Percentiles rank a stretch among this genome's conserved stretches.
Evolutionary conservation across 495 filamentous ascomycete genomes (phyloP).

Genomic region (Neurospora sp.): DNA sequence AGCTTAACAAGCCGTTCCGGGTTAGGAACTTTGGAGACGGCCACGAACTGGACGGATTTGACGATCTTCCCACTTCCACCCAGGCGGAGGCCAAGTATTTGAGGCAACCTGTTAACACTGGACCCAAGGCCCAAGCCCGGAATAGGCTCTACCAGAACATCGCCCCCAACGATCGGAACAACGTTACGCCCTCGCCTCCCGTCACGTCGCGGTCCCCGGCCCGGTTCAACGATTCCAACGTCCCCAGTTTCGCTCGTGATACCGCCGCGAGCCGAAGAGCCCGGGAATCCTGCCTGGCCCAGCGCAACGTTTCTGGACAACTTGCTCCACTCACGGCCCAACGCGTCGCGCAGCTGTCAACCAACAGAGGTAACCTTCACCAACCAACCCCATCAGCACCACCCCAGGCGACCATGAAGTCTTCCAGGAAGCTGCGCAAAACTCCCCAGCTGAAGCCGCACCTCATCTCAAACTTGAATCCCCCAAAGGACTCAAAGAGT

Average conservation of each 20-base stretch:
- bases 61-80: constrained; percentile 85
- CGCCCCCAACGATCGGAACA: constrained; percentile 33
- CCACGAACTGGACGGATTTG: constrained; percentile 82
- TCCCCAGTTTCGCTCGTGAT: constrained; percentile 84
- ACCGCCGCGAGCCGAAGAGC: constrained; percentile 87
- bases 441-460: constrained; percentile 42
- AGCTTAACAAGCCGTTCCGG: constrained; percentile 62
- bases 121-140: constrained; percentile 54
- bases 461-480: constrained; percentile 39
- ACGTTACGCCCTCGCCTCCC: constrained; percentile 40
- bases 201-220: constrained; percentile 44
- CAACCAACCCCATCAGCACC: constrained; percentile 17
- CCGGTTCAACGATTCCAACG: constrained; percentile 35
- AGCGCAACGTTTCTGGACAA: constrained; percentile 43
- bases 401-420: constrained; percentile 29
- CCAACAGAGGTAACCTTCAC: constrained; percentile 32
- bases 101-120: constrained; percentile 64
- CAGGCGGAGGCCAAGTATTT: constrained; percentile 71
- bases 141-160: constrained; percentile 51
- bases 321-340: constrained; percentile 61
- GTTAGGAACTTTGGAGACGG: constrained; percentile 83
- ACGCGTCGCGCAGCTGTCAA: constrained; percentile 65
- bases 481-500: constrained; percentile 38
- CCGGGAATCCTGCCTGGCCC: constrained; percentile 69
- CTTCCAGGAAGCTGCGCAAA: constrained; percentile 44